Percentiles rank a stretch among this genome's conserved stretches.
phyloP scores from a whole-genome alignment of 768 basidiomycete species.

The Pleurotus cornucopiae region DNA sequence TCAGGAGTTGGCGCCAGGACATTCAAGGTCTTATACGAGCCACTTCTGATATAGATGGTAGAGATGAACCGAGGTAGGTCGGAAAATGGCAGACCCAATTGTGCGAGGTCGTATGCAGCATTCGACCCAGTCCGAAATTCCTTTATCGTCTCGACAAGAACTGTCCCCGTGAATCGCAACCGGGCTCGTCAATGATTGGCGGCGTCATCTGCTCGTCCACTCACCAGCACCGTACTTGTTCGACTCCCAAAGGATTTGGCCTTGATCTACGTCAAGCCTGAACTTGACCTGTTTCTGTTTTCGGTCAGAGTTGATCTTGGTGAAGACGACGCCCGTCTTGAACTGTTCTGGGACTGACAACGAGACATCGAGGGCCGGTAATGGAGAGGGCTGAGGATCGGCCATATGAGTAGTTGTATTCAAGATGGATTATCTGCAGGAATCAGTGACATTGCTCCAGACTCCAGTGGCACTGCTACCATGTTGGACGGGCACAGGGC shows the following conservation, averaged over 20 bases:
- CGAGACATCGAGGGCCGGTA: not conserved
- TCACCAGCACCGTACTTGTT: constrained; percentile 58
- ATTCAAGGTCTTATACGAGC: constrained; percentile 81
- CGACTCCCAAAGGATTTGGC: constrained; percentile 76
- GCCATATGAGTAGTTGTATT: not conserved
- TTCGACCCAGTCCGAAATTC: constrained; percentile 80
- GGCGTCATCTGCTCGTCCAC: constrained; percentile 46
- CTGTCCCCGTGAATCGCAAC: constrained; percentile 31
- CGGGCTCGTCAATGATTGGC: constrained; percentile 15
- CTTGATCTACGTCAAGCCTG: constrained; percentile 73
- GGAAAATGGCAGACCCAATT: constrained; percentile 63
- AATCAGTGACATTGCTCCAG: not conserved
- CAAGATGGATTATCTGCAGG: not conserved
- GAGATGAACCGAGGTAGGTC: constrained; percentile 82
- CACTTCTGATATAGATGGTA: constrained; percentile 77
- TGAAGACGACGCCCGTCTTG: not conserved
- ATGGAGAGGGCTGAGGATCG: not conserved
- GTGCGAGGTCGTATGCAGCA: constrained; percentile 71
- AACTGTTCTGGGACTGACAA: not conserved
- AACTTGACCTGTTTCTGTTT: constrained; percentile 71
- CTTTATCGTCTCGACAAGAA: constrained; percentile 84
- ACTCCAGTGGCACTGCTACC: not conserved
- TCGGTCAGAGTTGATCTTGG: constrained; percentile 43
- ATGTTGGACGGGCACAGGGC: too few relatives aligned
- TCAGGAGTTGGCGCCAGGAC: constrained; percentile 66